Evolutionary conservation across 1,139 yeast species (phyloP), one percentile per base, ranked within the genome.

Genomic region (Pichia norvegensis): DNA sequence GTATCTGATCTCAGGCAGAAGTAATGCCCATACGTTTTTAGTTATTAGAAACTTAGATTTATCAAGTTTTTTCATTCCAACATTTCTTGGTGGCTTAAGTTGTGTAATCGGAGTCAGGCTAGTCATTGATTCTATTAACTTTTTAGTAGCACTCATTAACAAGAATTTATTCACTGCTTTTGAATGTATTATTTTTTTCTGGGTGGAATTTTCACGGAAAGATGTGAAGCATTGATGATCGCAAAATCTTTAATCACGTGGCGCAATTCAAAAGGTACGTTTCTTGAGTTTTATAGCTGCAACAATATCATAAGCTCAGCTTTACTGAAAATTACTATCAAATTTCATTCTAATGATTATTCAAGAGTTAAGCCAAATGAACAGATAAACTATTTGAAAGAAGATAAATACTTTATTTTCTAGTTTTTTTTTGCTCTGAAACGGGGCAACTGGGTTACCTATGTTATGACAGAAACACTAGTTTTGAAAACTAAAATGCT

Each of bases 61-160:
- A 62, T 88, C 92, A 41, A 90, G 70, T 21, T 61, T 70, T 39
- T 60, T 74, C 90, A 86, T 81, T 6, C 75, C 68, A 43, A 86
- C 66, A 60, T 82, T 72, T 13, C 78, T 67, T 0, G 96, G 96
- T 3, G 95, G 95, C n/a, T 38, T 38, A 4, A 59, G 37, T 21
- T 50, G 47, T 19, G 43, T 10, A 9, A 52, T 31, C 14, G 40
- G 33, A 21, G 33, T 20, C 14, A 21, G 33, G 1, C 46, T 42
- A 3, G 50, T 13, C 55, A 54, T 54, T 16, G 31, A 43, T 29
- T 47, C 38, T 4, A 29, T 41, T 11, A 29, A 33, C 8, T 4
- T 29, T 29, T 17, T 33, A 21, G 42, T 14, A 36, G 4, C 5
- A 23, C 38, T 38, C 51, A 48, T 44, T 36, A 17, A 45, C 33